Base-by-base conservation (phyloP, 140 eudicot genomes). In the Cichorium intybus region DNA sequence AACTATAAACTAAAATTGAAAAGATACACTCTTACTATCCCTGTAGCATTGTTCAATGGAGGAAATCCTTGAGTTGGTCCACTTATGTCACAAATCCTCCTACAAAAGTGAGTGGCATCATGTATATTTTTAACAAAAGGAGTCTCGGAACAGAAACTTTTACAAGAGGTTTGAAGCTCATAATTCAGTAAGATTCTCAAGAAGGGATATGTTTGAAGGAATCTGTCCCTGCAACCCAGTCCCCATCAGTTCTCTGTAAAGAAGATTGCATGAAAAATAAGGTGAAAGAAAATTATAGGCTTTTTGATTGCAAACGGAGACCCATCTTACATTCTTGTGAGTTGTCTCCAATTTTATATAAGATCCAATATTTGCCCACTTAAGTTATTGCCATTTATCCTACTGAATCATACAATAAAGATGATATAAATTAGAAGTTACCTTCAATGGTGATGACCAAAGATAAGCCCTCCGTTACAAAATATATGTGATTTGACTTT, bases 141-240 rank as follows among this genome's bases (percentile, higher is more conserved):
- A n/a, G n/a, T n/a, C n/a, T n/a, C n/a, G n/a, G n/a, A n/a, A n/a
- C n/a, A n/a, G n/a, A 11, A 74, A 29, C 17, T 3, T 17, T 6
- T 7, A 3, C 24, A 48, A 8, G 20, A 48, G 5, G 6, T 48
- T 37, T 11, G 59, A 34, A 27, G 77, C 94, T 86, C 70, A 90
- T 95, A 90, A 54, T 10, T 86, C 82, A 1, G 51, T 24, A 67
- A 90, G 66, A 39, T 62, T 24, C 39, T 75, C 66, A 72, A 82
- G 82, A 76, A 79, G 79, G 33, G 89, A 81, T 60, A 90, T 84
- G 58, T 24, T 73, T 72, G 80, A 73, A n/a, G 97, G 97, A 68
- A 90, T 90, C 3, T 90, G 95, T 43, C 97, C 95, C 74, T 69
- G 79, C 62, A 90, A 60, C 39, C 97, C 97, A 70, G 84, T 81